Base-by-base conservation (phyloP, 75 land plant species). In the Gnetum montanum region DNA sequence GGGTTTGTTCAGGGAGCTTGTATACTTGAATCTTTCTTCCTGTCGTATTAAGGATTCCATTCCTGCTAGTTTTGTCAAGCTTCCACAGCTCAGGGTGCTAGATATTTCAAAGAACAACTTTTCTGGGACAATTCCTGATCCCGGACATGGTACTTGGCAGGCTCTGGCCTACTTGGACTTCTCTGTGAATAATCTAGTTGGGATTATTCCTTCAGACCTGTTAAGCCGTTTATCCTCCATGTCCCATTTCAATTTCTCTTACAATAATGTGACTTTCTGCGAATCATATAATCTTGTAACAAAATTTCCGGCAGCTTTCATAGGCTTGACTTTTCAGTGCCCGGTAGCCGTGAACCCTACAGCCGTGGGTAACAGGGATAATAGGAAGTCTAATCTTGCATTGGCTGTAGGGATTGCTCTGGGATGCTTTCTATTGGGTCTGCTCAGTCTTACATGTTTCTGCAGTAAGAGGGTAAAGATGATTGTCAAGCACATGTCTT, bases 1-100 rank as follows among this genome's bases (percentile, higher is more conserved):
- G 11, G 59, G 56, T 2, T 35, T 25, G 12, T 61, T 73, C 1
- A 16, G 31, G 8, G 38, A 41, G 23, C 69, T 88, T 54, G 64
- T 72, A 11, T 78, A 80, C 31, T 76, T 88, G 27, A 81, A 88
- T 59, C 49, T 88, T 60, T 88, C 94, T 4, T 43, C 47, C 46
- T 72, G 73, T 36, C 43, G 60, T 19, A 54, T 88, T 25, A 70
- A 43, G 8, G 82, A 76, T n/a, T 43, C 10, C 46, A 77, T 84
- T 54, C 85, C 88, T 19, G 13, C 33, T n/a, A 66, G 59, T 7
- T 31, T 84, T 35, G 62, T 71, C 11, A 37, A 60, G 22, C 49
- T 77, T 30, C 46, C 35, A 23, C 67, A 19, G 22, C 56, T 88
- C 54, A 61, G 25, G 33, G 49, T 40, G 18, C 62, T 88, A 26